A percentile compares a stretch with the other conserved stretches of the same genome.
Conservation (phyloP, 805 yeast genomes). For the Komagataella populi region DNA sequence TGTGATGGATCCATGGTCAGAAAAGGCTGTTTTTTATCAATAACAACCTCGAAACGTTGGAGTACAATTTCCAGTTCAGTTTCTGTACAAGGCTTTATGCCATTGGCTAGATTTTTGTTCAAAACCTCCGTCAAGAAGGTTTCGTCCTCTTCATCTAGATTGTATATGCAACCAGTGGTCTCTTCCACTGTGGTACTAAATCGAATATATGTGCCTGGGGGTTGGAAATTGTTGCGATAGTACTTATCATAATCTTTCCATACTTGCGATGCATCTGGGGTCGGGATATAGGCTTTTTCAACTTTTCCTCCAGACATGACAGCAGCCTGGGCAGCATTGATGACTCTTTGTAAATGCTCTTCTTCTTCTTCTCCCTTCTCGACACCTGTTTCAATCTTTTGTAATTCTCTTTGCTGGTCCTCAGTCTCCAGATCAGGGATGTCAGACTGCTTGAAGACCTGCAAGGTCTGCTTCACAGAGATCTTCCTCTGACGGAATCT, state of each 20-base stretch:
- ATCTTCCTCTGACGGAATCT: slow-evolving; percentile 92
- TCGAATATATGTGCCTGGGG: slow-evolving; percentile 72
- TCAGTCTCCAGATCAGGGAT: slow-evolving; percentile 69
- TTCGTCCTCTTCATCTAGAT: slow-evolving; percentile 84
- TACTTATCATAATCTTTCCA: slow-evolving; percentile 71
- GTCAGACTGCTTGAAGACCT: slow-evolving; percentile 65
- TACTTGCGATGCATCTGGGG: slow-evolving; percentile 82
- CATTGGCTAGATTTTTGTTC: slow-evolving; percentile 20
- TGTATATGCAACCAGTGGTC: slow-evolving; percentile 72
- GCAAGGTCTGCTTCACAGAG: slow-evolving; percentile 78
- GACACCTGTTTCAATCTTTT: slow-evolving; percentile 92
- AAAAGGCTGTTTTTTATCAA: slow-evolving; percentile 79
- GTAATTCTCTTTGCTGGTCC: slow-evolving; percentile 73
- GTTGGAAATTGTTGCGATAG: slow-evolving; percentile 52
- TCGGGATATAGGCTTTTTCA: slow-evolving; percentile 72
- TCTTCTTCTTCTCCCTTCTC: slow-evolving; percentile 97
- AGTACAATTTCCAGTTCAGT: slow-evolving; percentile 77
- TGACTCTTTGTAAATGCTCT: slow-evolving; percentile 85
- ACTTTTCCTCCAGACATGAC: slow-evolving; percentile 35
- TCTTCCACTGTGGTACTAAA: slow-evolving; percentile 96
- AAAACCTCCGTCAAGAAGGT: slow-evolving; percentile 34
- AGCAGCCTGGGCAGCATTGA: slow-evolving; percentile 63
- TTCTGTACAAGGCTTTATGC: slow-evolving; percentile 37
- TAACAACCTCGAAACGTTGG: slow-evolving; percentile 58
- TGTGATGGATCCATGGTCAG: slow-evolving; percentile 74